phyloP scores from a whole-genome alignment of 2,329 filamentous ascomycete species.

The Lachnellula subtilissima region DNA sequence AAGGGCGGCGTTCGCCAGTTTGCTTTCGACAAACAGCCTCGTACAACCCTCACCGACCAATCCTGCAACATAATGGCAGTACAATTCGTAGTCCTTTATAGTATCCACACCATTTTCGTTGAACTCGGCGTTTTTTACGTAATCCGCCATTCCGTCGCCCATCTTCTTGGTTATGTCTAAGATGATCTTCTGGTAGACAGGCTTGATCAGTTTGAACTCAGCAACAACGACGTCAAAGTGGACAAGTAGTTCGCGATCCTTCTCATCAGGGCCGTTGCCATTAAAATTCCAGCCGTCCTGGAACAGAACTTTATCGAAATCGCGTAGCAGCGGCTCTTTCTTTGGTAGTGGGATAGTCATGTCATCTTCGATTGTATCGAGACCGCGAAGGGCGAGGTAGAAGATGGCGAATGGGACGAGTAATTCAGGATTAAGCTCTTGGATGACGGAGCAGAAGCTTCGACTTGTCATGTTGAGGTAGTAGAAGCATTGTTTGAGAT shows the following conservation, averaged over 20 bases:
- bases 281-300: conserved; percentile 86
- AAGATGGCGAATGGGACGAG: conserved; percentile 85
- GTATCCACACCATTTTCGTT: conserved; percentile 77
- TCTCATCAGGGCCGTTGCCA: conserved; percentile 84
- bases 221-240: conserved; percentile 83
- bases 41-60: conserved; percentile 95
- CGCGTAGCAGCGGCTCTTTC: conserved; percentile 81
- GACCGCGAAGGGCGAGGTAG: conserved; percentile 84
- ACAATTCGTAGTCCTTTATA: conserved; percentile 85
- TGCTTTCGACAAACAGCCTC: conserved; percentile 79
- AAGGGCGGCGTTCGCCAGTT: conserved; percentile 81
- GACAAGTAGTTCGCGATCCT: conserved; percentile 86
- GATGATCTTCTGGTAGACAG: conserved; percentile 78
- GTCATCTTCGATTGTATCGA: conserved; percentile 99
- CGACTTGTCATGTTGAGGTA: conserved; percentile 85
- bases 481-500: conserved; percentile 77
- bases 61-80: conserved; percentile 98
- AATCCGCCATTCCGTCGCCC: conserved; percentile 99
- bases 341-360: conserved; percentile 79
- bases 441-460: conserved; percentile 88
- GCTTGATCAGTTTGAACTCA: conserved; percentile 86
- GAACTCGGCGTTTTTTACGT: conserved; percentile 76
- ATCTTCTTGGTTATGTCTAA: conserved; percentile 90
- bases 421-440: conserved; percentile 92
- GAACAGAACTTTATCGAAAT: conserved; percentile 75